Percentiles rank a stretch among this genome's conserved stretches.
These are phyloP conservation scores for Alternaria alternata DNA, from an alignment of 2,329 filamentous ascomycete species.

Conservation along the genomic window DNA sequence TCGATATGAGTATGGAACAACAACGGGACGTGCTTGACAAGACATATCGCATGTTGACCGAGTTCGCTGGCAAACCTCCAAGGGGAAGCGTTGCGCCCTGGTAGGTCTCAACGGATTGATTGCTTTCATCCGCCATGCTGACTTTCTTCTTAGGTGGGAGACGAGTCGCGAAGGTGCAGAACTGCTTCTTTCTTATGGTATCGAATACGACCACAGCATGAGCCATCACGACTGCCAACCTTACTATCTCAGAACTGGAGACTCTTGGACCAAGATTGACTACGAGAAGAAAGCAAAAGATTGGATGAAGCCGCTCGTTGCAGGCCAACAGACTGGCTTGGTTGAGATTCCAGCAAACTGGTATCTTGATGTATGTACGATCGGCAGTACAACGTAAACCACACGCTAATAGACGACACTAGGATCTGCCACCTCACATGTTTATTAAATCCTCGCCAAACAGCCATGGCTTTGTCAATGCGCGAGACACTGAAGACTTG, in stretches of 20 bases:
- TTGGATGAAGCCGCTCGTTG: constrained; percentile 72
- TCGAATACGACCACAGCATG: constrained; percentile 75
- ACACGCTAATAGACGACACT: constrained; percentile 41
- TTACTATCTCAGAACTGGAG: constrained; percentile 70
- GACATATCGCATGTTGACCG: constrained; percentile 74
- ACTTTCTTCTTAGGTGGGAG: constrained; percentile 63
- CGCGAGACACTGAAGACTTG: constrained; percentile 67
- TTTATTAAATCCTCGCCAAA: constrained; percentile 73
- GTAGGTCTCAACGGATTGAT: constrained; percentile 31
- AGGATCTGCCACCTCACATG: constrained; percentile 68
- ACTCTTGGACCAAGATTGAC: constrained; percentile 73
- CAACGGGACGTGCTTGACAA: constrained; percentile 77
- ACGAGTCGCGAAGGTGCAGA: constrained; percentile 71
- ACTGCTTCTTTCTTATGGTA: constrained; percentile 69
- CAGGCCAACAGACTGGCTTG: constrained; percentile 67
- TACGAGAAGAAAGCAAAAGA: constrained; percentile 67
- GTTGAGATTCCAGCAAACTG: constrained; percentile 72
- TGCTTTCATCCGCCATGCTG: constrained; percentile 47
- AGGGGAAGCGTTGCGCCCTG: constrained; percentile 77
- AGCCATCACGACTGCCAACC: constrained; percentile 69
- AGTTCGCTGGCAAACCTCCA: constrained; percentile 74
- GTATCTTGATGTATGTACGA: constrained; percentile 62
- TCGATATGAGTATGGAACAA: constrained; percentile 74
- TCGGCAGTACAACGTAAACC: neutral
- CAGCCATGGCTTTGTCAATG: constrained; percentile 66